These are phyloP conservation scores for Xylariaceae sp. DNA, from an alignment of 2,329 filamentous ascomycete species.

Conservation along the genomic window DNA sequence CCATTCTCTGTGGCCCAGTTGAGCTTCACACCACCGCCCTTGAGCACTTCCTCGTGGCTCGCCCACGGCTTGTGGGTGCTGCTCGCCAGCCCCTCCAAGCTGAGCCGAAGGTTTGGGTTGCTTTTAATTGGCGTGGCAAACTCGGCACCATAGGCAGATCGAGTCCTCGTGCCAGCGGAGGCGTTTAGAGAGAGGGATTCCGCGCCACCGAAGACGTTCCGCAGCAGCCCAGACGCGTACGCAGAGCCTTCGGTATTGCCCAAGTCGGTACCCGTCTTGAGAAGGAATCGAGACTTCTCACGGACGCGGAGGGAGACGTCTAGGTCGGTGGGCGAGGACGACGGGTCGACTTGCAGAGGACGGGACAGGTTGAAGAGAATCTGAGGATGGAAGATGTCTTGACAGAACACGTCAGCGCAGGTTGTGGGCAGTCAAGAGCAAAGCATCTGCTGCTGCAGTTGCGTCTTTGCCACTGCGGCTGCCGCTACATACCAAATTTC, in stretches of 20 bases:
- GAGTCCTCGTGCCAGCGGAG: slow-evolving; percentile 79
- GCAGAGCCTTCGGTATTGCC: slow-evolving; percentile 92
- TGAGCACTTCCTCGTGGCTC: slow-evolving; percentile 83
- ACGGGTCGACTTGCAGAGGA: slow-evolving; percentile 59
- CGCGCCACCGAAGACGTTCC: slow-evolving; percentile 91
- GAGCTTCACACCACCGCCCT: slow-evolving; percentile 68
- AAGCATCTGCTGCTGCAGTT: too few relatives aligned
- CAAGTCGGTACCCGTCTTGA: slow-evolving; percentile 92
- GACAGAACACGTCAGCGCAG: slow-evolving; percentile 1
- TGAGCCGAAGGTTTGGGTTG: slow-evolving; percentile 73
- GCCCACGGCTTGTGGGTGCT: slow-evolving; percentile 88
- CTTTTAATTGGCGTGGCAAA: slow-evolving; percentile 77
- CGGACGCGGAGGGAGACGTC: slow-evolving; percentile 70
- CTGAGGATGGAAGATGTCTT: slow-evolving; percentile 80
- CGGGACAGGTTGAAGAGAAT: slow-evolving; percentile 78
- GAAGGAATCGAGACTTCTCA: slow-evolving; percentile 74
- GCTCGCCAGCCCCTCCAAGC: slow-evolving; percentile 74
- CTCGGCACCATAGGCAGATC: slow-evolving; percentile 82
- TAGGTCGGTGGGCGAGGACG: slow-evolving; percentile 67
- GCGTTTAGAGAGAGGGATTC: slow-evolving; percentile 84
- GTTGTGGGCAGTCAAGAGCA: slow-evolving; percentile 2
- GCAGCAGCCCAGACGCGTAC: slow-evolving; percentile 77
- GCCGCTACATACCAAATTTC: slow-evolving; percentile 59
- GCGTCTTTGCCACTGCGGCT: too few relatives aligned
- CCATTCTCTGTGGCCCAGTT: slow-evolving; percentile 61